These are phyloP conservation scores for Vaccinium macrocarpon DNA, from an alignment of 148 eudicot genomes.

Conservation along the genomic window DNA sequence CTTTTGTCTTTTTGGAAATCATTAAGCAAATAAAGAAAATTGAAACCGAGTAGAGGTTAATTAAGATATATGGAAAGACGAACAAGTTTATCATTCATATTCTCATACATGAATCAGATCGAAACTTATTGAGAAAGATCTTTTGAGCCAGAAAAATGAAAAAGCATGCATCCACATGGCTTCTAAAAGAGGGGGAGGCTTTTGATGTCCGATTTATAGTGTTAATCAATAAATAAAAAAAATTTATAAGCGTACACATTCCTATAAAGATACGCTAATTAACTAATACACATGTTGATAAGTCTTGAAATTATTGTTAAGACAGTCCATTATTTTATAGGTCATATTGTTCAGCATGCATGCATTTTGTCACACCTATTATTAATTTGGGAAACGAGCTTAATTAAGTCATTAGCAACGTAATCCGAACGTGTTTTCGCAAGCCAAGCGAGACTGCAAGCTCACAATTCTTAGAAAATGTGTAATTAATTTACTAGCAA, in stretches of 20 bases:
- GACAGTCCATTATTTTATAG: not conserved
- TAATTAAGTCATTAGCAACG: not conserved
- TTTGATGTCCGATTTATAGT: not conserved
- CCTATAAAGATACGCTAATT: not conserved
- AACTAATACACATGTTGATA: not conserved
- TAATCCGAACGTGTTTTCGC: not conserved
- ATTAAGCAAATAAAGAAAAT: not conserved
- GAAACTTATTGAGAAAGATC: not conserved
- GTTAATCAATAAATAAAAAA: not conserved
- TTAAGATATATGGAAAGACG: not conserved
- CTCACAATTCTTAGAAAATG: no score
- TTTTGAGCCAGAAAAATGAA: not conserved
- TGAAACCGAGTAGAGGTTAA: not conserved
- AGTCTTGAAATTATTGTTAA: not conserved
- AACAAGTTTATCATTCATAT: not conserved
- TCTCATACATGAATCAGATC: no score
- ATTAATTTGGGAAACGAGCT: not conserved
- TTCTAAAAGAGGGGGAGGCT: not conserved
- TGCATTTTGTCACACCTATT: not conserved
- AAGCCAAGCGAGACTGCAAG: not conserved
- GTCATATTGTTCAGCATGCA: not conserved
- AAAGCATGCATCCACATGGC: not conserved
- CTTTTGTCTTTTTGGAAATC: not conserved
- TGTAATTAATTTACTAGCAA: no score
- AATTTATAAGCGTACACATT: not conserved